Percentiles rank a stretch among this genome's conserved stretches.
phyloP scores from a whole-genome alignment of 179 eudicot species.

The Kewa caespitosa region DNA sequence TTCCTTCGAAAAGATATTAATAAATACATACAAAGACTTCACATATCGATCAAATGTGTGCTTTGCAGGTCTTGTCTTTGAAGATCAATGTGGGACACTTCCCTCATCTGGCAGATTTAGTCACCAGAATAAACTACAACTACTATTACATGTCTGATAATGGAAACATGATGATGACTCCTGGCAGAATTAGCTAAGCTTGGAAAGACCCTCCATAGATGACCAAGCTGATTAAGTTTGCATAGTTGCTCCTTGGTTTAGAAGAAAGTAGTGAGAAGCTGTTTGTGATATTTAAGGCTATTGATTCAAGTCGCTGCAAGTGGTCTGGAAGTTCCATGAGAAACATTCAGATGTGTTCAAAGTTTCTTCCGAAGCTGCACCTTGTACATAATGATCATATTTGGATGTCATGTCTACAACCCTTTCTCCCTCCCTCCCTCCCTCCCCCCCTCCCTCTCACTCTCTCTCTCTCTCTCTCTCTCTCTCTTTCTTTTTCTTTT shows the following conservation, averaged over 20 bases:
- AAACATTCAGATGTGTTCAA: background rate
- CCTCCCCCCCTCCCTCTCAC: too few relatives aligned
- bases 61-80: constrained; percentile 80
- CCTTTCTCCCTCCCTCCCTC: too few relatives aligned
- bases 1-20: too few relatives aligned
- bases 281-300: background rate
- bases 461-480: too few relatives aligned
- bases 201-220: constrained; percentile 41
- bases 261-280: background rate
- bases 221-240: constrained; percentile 29
- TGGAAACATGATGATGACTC: constrained; percentile 62
- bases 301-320: too few relatives aligned
- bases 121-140: constrained; percentile 92
- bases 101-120: constrained; percentile 92
- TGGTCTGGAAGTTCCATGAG: background rate
- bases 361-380: background rate
- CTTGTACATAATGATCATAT: background rate
- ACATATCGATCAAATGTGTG: background rate
- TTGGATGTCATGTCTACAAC: too few relatives aligned
- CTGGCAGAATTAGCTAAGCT: constrained; percentile 52
- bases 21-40: background rate
- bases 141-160: constrained; percentile 81
- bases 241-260: background rate
- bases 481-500: too few relatives aligned
- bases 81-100: constrained; percentile 94